Conservation (phyloP, 2,329 filamentous ascomycete genomes). For the Verticillium klebahnii region DNA sequence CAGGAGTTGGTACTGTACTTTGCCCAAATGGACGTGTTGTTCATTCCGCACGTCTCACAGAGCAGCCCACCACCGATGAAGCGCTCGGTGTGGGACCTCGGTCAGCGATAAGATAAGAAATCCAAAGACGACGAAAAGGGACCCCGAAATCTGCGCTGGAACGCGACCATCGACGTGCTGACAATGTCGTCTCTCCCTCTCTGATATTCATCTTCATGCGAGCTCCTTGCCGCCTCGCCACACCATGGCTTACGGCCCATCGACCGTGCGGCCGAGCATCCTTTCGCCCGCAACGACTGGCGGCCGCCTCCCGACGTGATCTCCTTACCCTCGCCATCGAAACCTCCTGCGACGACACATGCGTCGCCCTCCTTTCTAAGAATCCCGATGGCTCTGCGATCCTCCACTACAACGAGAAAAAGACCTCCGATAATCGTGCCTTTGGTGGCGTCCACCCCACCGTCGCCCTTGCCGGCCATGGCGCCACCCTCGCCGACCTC, state of each 20-base stretch:
- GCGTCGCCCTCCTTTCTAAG: constrained; percentile 74
- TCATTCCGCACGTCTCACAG: no score
- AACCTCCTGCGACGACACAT: constrained; percentile 89
- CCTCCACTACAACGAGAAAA: constrained; percentile 74
- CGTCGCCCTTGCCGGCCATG: constrained; percentile 71
- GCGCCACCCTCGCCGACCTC: constrained; percentile 62
- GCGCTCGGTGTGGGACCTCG: no score
- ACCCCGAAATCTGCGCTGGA: no score
- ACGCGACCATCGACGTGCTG: no score
- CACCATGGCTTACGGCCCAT: neutral
- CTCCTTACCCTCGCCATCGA: constrained; percentile 69
- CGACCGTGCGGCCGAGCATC: neutral
- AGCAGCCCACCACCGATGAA: no score
- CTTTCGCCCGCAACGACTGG: neutral
- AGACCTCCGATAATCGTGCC: constrained; percentile 72
- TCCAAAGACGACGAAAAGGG: no score
- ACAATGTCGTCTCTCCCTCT: neutral
- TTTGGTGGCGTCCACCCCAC: constrained; percentile 79
- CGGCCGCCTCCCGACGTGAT: constrained; percentile 14
- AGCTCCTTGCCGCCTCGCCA: neutral
- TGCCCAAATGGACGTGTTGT: no score
- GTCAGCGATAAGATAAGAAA: no score
- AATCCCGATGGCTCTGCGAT: constrained; percentile 34
- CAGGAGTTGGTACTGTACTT: no score
- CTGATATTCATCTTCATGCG: neutral